Base-by-base conservation (phyloP, 768 basidiomycete genomes). In the Mycena capillaripes region DNA sequence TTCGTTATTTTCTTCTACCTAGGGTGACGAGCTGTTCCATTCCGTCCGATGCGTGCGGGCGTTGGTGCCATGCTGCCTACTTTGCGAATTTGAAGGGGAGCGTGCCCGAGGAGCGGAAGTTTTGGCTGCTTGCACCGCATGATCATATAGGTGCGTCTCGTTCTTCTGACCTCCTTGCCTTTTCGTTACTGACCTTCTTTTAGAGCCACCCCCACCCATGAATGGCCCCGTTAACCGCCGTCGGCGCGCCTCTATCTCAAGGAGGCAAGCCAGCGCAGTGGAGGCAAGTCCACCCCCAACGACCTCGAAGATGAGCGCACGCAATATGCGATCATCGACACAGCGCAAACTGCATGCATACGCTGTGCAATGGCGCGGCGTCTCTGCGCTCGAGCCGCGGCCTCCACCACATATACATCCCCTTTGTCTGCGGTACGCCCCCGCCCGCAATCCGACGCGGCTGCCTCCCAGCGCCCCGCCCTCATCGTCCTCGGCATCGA, bases 31-130 rank as follows among this genome's bases (percentile, higher is more conserved):
- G 95, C 27, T 94, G 93, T 79, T 92, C 91, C 11, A 94, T 97
- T 72, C 93, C 92, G 16, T 97, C 95, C 82, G 95, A 97, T 80
- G 79, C 84, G 56, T 97, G 95, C 78, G 88, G 27, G 30, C 87
- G 92, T 42, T 97, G 95, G 95, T 92, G 92, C 76, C 95, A 97
- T 82, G 91, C 89, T 10, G 90, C 89, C 8, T 97, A 96, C 82
- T 93, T 93, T 75, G 88, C 84, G 61, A 91, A 93, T 72, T 44
- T 83, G 12, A 82, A 87, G 62, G 87, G 85, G 9, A 78, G 76
- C 75, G 91, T 94, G 0, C 93, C 93, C 1, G 94, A 96, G 58
- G 88, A 91, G 66, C 96, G 93, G 86, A 81, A 82, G 27, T 97
- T 96, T 80, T 93, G 93, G 87, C 78, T 86, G 5, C 95, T 94